phyloP scores from a whole-genome alignment of 140 eudicot species.

The Oenanthe javanica region DNA sequence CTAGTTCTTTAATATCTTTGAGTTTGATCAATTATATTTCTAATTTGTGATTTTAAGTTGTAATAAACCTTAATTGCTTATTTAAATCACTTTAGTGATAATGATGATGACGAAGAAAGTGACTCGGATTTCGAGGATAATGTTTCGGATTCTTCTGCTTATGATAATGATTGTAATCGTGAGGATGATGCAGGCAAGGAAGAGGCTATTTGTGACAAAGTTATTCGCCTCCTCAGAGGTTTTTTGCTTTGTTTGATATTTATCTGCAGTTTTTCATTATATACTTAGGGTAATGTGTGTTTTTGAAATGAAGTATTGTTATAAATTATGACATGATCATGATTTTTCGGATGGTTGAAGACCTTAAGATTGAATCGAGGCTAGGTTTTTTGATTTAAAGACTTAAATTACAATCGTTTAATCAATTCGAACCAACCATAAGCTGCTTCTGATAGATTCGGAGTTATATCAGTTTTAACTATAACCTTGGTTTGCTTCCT shows the following conservation, averaged over 20 bases:
- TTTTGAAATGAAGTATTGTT: neutral
- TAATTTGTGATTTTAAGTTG: neutral
- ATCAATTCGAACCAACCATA: neutral
- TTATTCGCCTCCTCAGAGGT: slow-evolving; percentile 35
- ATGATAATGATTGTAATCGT: neutral
- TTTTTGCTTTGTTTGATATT: slow-evolving; percentile 6
- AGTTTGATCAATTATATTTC: neutral
- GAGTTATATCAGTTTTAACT: neutral
- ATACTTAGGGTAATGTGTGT: neutral
- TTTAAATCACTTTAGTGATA: neutral
- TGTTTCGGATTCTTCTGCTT: slow-evolving; percentile 17
- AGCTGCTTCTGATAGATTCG: too few species aligned
- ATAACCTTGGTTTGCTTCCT: neutral
- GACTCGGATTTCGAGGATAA: slow-evolving; percentile 25
- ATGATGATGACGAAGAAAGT: slow-evolving; percentile 19
- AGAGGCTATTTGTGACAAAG: slow-evolving; percentile 25
- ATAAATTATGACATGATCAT: neutral
- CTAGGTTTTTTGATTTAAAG: neutral
- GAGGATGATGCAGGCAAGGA: slow-evolving; percentile 7
- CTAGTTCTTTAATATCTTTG: neutral
- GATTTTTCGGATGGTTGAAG: neutral
- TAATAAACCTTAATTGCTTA: neutral
- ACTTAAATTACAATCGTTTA: neutral
- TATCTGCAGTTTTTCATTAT: neutral
- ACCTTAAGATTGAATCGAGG: neutral